A percentile compares a stretch with the other conserved stretches of the same genome.
These are phyloP conservation scores for Aureobasidium musti DNA, from an alignment of 2,329 filamentous ascomycete genomes.

Conservation along the genomic window DNA sequence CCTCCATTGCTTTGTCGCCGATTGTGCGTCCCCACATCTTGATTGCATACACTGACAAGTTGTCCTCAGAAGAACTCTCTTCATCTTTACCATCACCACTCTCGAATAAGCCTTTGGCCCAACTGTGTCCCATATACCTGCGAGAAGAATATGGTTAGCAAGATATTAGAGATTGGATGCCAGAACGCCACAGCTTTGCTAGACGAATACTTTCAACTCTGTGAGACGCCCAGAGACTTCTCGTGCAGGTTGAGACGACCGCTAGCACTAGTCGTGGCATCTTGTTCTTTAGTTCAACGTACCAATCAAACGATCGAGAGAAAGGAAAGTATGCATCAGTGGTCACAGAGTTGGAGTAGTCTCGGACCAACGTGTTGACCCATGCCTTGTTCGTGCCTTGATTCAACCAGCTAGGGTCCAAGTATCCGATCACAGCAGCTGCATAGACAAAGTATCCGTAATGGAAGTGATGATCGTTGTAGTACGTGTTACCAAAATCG, in stretches of 20 bases:
- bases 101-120: slow-evolving; percentile 76
- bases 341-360: slow-evolving; percentile 73
- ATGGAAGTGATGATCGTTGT: slow-evolving; percentile 69
- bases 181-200: not conserved
- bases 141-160: not conserved
- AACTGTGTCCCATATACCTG: too few relatives aligned
- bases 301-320: slow-evolving; percentile 88
- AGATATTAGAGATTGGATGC: not conserved
- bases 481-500: slow-evolving; percentile 89
- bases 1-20: slow-evolving; percentile 77
- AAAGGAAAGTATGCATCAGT: slow-evolving; percentile 77
- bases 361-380: slow-evolving; percentile 81
- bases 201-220: too few relatives aligned
- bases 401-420: slow-evolving; percentile 73
- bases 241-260: too few relatives aligned
- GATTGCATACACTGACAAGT: slow-evolving; percentile 80
- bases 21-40: slow-evolving; percentile 90
- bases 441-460: slow-evolving; percentile 86
- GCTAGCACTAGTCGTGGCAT: too few relatives aligned
- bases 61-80: slow-evolving; percentile 89
- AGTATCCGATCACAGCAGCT: slow-evolving; percentile 76
- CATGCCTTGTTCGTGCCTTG: slow-evolving; percentile 68
- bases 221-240: too few relatives aligned
- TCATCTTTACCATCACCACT: slow-evolving; percentile 75
- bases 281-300: slow-evolving; percentile 55